Evolutionary conservation across 345 rosid species (phyloP), one percentile per base, ranked within the genome.

Genomic region (Acer negundo): DNA sequence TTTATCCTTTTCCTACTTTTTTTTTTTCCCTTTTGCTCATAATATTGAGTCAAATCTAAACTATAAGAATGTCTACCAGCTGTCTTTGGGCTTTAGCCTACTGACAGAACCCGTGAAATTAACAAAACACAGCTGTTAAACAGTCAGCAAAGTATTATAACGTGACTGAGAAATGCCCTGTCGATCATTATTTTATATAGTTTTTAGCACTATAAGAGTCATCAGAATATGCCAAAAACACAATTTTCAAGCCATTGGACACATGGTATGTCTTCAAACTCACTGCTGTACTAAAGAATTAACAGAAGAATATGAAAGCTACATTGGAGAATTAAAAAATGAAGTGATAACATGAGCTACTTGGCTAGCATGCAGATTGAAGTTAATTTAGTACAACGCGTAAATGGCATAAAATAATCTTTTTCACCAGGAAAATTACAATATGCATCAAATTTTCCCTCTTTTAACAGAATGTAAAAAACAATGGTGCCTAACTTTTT

Each of bases 281-380:
- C 46, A 70, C 9, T 10, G 67, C 35, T 23, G 53, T 42, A 7
- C 28, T 6, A 40, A 47, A 49, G 40, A 13, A 63, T 5, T 67
- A 19, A 44, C 64, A 40, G 62, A 62, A 75, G 62, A 61, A 44
- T 65, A 20, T 66, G 47, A 51, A 74, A 68, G 31, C 42, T 23
- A 72, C 55, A 73, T 16, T 55, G 40, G 65, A 70, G 12, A 62
- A 71, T 46, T 31, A 58, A 79, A 56, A 56, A 61, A 35, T 35
- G 19, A 47, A 3, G 38, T 3, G 55, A 20, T 69, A 44, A 38
- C 17, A 49, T 23, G 3, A 12, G 51, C 71, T 69, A 23, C 28
- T 69, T 49, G 75, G 56, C 64, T 49, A 22, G 85, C 79, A 67
- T 67, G 80, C 70, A 76, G 65, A 67, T 46, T 76, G 6, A 78